These are phyloP conservation scores for Entomortierella chlamydospora DNA, from an alignment of 192 early-diverging fungal species.

Conservation along the genomic window DNA sequence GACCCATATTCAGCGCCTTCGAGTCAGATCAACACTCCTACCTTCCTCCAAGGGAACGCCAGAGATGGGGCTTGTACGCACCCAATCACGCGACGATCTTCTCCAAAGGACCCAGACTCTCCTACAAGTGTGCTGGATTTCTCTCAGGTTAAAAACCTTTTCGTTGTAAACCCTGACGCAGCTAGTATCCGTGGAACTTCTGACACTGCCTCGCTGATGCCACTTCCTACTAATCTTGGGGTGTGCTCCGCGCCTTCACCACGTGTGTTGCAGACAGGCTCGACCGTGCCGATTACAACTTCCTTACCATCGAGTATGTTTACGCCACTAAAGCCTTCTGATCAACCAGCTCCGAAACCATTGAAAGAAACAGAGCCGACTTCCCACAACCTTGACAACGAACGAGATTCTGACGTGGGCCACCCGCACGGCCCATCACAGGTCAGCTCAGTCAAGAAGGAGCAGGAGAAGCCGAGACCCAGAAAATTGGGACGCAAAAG, in stretches of 20 bases:
- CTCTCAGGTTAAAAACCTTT: conserved; percentile 46
- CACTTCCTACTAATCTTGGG: neutral
- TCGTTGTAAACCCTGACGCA: conserved; percentile 51
- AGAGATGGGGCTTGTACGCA: neutral
- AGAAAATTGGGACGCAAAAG: conserved; percentile 38
- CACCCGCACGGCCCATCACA: conserved; percentile 3
- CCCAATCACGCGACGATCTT: conserved; percentile 17
- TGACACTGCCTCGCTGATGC: neutral
- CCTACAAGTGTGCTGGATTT: conserved; percentile 47
- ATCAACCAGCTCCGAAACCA: neutral
- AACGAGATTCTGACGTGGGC: conserved; percentile 38
- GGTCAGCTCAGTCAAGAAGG: conserved; percentile 7
- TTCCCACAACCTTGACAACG: neutral
- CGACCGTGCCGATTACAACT: neutral
- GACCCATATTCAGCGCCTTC: conserved; percentile 2
- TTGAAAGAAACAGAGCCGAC: neutral
- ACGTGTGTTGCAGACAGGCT: neutral
- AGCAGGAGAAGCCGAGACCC: conserved; percentile 21
- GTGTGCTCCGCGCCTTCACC: neutral
- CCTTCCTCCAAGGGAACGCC: neutral
- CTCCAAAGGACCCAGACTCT: conserved; percentile 41
- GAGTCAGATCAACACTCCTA: neutral
- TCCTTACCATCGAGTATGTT: neutral
- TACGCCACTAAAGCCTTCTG: neutral
- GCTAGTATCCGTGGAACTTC: neutral